Conservation (phyloP, 139 green algal species). For the Chlamydomonas applanata region DNA sequence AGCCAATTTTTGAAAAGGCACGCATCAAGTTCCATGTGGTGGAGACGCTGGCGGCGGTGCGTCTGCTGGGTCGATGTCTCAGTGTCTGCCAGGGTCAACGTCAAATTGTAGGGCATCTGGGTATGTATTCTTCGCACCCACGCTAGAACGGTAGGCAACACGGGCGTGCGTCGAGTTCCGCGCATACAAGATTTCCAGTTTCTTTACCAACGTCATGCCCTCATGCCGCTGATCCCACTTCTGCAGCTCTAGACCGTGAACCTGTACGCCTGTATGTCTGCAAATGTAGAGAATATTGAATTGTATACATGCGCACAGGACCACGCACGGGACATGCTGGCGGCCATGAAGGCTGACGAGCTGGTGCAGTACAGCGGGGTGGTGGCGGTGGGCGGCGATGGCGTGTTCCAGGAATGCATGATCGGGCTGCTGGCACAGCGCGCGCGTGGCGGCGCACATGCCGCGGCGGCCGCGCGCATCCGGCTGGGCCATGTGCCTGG, state of each 20-base stretch:
- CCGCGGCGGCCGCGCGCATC: slow-evolving; percentile 38
- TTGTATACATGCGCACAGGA: slow-evolving; percentile 27
- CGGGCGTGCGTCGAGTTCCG: too few species aligned
- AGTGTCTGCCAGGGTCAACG: too few species aligned
- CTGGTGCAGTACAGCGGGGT: slow-evolving; percentile 53
- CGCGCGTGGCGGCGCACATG: neutral
- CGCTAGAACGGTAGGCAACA: too few species aligned
- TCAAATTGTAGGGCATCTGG: too few species aligned
- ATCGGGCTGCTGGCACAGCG: slow-evolving; percentile 67
- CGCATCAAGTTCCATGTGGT: slow-evolving; percentile 48
- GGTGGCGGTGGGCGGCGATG: slow-evolving; percentile 72
- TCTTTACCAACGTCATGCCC: too few species aligned
- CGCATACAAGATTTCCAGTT: too few species aligned
- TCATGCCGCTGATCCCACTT: too few species aligned
- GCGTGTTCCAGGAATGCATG: slow-evolving; percentile 89
- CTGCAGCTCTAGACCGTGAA: neutral
- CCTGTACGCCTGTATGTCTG: too few species aligned
- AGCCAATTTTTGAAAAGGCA: slow-evolving; percentile 57
- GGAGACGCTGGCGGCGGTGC: slow-evolving; percentile 53
- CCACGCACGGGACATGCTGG: slow-evolving; percentile 57
- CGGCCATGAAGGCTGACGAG: slow-evolving; percentile 49
- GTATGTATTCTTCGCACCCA: too few species aligned
- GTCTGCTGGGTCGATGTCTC: too few species aligned
- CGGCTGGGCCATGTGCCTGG: slow-evolving; percentile 80
- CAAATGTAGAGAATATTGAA: too few species aligned